phyloP scores from a whole-genome alignment of 305 asterid species.

The Fraxinus baroniana region DNA sequence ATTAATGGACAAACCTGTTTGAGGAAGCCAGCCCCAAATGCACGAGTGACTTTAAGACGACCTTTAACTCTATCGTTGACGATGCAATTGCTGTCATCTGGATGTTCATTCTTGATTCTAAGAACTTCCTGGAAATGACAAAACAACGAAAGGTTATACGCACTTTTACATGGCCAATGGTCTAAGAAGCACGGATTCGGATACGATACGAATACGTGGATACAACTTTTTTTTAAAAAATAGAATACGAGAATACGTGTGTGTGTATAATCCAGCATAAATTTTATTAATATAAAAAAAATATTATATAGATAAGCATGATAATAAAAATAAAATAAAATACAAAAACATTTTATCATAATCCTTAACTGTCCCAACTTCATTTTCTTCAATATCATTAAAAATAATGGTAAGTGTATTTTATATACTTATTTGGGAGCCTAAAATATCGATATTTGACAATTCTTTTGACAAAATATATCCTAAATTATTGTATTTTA shows the following conservation, averaged over 20 bases:
- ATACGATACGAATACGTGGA: background rate
- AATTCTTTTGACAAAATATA: no score
- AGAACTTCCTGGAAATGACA: slow-evolving; percentile 67
- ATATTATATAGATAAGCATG: background rate
- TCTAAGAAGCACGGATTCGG: background rate
- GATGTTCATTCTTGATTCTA: slow-evolving; percentile 94
- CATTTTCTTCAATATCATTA: background rate
- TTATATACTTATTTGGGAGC: no score
- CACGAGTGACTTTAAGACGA: slow-evolving; percentile 96
- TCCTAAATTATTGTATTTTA: no score
- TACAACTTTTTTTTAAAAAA: no score
- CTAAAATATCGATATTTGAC: no score
- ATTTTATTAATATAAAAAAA: no score
- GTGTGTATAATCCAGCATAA: background rate
- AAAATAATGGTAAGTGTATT: no score
- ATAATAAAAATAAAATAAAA: no score
- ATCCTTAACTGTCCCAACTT: background rate
- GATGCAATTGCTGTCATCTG: slow-evolving; percentile 91
- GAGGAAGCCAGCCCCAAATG: slow-evolving; percentile 99
- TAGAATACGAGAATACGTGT: background rate
- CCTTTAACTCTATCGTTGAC: slow-evolving; percentile 95
- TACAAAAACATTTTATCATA: no score
- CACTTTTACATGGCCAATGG: slow-evolving; percentile 7
- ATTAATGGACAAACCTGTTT: slow-evolving; percentile 64
- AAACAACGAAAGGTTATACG: slow-evolving; percentile 14